Evolutionary conservation across 176 grass and related monocot genomes (phyloP).

Genomic region (Lolium multiflorum): DNA sequence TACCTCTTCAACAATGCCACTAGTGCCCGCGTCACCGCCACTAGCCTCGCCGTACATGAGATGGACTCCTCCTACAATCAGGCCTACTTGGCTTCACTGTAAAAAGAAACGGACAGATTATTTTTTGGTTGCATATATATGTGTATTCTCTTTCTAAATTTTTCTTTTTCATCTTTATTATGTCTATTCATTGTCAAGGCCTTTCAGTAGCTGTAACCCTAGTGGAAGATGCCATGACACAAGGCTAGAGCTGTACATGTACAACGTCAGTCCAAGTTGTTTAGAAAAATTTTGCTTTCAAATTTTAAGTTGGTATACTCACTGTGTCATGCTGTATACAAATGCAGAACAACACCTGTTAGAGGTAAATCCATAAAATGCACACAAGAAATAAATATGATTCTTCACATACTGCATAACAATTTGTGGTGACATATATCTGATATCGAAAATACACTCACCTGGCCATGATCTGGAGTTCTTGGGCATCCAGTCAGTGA

Average conservation of each 20-base stretch:
- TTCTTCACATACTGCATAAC: neutral
- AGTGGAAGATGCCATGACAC: constrained; percentile 45
- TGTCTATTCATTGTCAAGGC: constrained; percentile 13
- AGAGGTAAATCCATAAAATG: neutral
- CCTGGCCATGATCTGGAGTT: constrained; percentile 74
- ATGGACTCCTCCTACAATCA: constrained; percentile 82
- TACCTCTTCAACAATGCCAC: constrained; percentile 96
- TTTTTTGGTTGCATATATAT: neutral
- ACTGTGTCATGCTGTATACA: neutral
- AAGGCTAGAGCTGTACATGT: constrained; percentile 32
- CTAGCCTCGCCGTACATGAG: constrained; percentile 66
- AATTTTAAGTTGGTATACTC: neutral
- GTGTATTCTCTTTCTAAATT: neutral
- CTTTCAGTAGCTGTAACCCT: constrained; percentile 28
- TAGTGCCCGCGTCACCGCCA: constrained; percentile 50
- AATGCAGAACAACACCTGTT: neutral
- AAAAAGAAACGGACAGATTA: neutral
- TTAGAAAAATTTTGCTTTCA: neutral
- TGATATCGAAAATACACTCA: neutral
- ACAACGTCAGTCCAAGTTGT: constrained; percentile 12
- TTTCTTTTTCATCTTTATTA: constrained; percentile 11
- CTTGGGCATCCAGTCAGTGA: constrained; percentile 64
- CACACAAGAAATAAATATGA: neutral
- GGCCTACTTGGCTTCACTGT: constrained; percentile 32
- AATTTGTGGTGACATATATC: neutral